phyloP scores from a whole-genome alignment of 2,329 filamentous ascomycete genomes.

The Didymella arachidicola region DNA sequence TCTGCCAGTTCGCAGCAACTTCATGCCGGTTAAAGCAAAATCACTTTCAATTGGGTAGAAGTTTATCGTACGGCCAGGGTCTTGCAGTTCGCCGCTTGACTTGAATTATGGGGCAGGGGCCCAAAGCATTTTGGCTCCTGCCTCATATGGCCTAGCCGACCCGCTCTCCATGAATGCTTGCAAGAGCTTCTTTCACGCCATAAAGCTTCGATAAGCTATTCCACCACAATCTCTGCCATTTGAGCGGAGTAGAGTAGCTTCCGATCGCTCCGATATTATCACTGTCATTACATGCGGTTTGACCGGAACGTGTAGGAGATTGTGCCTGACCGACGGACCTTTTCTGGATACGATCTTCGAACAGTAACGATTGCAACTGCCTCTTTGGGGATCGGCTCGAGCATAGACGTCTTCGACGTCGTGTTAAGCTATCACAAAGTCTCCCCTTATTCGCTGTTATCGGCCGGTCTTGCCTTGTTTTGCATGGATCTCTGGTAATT shows the following conservation, averaged over 20 bases:
- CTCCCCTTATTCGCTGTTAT: conserved; percentile 26
- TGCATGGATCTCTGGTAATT: conserved; percentile 20
- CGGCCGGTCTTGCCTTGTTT: conserved; percentile 16
- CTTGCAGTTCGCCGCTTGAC: conserved; percentile 6
- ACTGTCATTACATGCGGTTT: neutral
- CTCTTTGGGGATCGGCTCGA: conserved; percentile 18
- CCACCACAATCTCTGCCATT: neutral
- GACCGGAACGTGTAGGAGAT: neutral
- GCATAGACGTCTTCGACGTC: conserved; percentile 17
- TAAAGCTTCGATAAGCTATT: conserved; percentile 9
- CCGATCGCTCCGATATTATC: neutral
- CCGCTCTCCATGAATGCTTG: conserved; percentile 15
- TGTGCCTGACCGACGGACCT: neutral
- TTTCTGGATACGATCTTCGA: conserved; percentile 13
- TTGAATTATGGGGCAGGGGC: conserved; percentile 1
- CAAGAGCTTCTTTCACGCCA: conserved; percentile 13
- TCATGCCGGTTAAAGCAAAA: conserved; percentile 3
- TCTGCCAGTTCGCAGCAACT: conserved; percentile 9
- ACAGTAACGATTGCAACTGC: conserved; percentile 20
- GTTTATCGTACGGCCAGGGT: conserved; percentile 10
- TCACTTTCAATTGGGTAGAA: conserved; percentile 12
- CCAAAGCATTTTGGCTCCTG: conserved; percentile 12
- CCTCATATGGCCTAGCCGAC: conserved; percentile 6
- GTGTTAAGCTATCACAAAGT: conserved; percentile 20
- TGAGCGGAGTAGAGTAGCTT: neutral